Evolutionary conservation across 1,284 basidiomycete species (phyloP), one percentile per base, ranked within the genome.

Genomic region (Phylloporus sp.): DNA sequence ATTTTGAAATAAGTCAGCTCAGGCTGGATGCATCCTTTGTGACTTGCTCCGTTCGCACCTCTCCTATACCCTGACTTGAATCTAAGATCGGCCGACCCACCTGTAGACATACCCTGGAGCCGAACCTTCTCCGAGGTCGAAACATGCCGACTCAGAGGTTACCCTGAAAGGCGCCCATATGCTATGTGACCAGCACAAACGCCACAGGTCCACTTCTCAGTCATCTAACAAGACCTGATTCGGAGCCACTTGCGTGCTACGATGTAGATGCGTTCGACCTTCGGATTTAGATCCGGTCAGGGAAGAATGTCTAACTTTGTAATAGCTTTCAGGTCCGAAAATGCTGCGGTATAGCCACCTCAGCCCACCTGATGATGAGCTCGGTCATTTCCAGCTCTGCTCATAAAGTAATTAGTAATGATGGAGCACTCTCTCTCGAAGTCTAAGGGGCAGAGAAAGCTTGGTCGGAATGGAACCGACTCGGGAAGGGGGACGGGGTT

Each of bases 351-450:
- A 29, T 53, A 39, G 51, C 24, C 29, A 60, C 55, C 26, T 62
- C 56, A n/a, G n/a, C n/a, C n/a, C n/a, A n/a, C n/a, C n/a, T n/a
- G n/a, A 62, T 60, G 51, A 61, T 58, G 49, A 51, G 20, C 20
- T n/a, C 24, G 42, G 44, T 72, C 65, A 74, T 66, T 70, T 68
- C 26, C 32, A 64, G 60, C 60, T 73, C 67, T 62, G 71, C 42
- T 26, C 51, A 26, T 60, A n/a, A n/a, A n/a, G n/a, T n/a, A n/a
- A n/a, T n/a, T n/a, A n/a, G n/a, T n/a, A n/a, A n/a, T n/a, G n/a
- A n/a, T n/a, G n/a, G n/a, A n/a, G n/a, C n/a, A n/a, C n/a, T n/a
- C n/a, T 60, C 20, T 70, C 62, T 59, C 46, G 63, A 64, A 60
- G 56, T 40, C 47, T 44, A n/a, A 58, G 37, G 13, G 64, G 44